phyloP scores from a whole-genome alignment of 1,139 yeast species.

The Geotrichum candidum region DNA sequence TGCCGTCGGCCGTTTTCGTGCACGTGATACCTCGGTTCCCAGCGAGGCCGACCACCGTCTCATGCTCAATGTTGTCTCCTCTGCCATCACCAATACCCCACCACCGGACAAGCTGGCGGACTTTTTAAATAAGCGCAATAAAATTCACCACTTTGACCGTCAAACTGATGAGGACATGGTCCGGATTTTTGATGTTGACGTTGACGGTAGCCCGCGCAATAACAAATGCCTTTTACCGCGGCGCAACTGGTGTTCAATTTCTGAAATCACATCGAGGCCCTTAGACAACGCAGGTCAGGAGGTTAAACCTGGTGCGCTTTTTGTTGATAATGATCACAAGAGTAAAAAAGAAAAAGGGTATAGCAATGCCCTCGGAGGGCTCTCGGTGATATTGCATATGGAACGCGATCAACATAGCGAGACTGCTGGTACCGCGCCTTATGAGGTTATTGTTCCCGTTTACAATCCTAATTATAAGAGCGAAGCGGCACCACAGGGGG shows the following conservation, averaged over 20 bases:
- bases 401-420: conserved; percentile 54
- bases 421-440: conserved; percentile 54
- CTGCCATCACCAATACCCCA: conserved; percentile 88
- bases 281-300: background rate
- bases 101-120: conserved; percentile 85
- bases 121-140: conserved; percentile 58
- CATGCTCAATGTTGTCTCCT: conserved; percentile 75
- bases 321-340: background rate
- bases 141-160: conserved; percentile 57
- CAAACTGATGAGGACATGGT: conserved; percentile 75
- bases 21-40: conserved; percentile 46
- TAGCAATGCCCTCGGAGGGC: conserved; percentile 45
- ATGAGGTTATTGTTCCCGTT: conserved; percentile 67
- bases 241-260: conserved; percentile 60
- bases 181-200: conserved; percentile 59
- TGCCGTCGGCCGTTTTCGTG: conserved; percentile 70
- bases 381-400: conserved; percentile 66
- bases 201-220: conserved; percentile 50
- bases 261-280: conserved; percentile 8
- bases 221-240: conserved; percentile 64
- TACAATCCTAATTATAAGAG: conserved; percentile 15
- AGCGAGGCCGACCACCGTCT: conserved; percentile 71
- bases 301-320: conserved; percentile 1
- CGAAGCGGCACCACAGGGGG: background rate
- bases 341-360: conserved; percentile 41